Evolutionary conservation across 257 asterid genomes (phyloP).

Genomic region (Osmanthus fragrans): DNA sequence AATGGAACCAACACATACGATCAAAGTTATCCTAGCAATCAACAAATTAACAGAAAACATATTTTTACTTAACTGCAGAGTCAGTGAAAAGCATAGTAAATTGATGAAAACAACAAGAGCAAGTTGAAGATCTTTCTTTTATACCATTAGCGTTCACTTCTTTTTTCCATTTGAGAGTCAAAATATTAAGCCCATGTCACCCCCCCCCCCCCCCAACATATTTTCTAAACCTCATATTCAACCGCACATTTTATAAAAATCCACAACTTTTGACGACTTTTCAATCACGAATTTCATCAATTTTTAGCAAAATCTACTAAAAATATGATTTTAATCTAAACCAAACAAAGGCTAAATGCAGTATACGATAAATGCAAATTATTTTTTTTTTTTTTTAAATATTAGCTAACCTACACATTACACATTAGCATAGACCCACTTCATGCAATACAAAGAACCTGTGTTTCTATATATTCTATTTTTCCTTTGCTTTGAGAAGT

Average conservation of each 20-base stretch:
- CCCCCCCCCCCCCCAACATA: too few relatives aligned
- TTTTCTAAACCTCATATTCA: too few relatives aligned
- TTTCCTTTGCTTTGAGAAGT: not conserved
- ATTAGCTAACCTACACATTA: not conserved
- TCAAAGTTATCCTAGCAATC: not conserved
- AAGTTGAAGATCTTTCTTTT: not conserved
- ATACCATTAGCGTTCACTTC: not conserved
- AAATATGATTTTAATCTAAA: too few relatives aligned
- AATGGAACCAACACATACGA: slow-evolving; percentile 31
- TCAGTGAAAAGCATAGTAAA: not conserved
- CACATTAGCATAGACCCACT: not conserved
- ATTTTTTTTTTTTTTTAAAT: not conserved
- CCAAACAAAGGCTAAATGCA: too few relatives aligned
- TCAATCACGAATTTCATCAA: not conserved
- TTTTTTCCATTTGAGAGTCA: not conserved
- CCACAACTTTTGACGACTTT: too few relatives aligned
- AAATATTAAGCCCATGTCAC: not conserved
- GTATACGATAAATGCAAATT: not conserved
- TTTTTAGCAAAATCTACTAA: too few relatives aligned
- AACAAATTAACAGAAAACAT: not conserved
- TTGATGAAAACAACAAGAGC: not conserved
- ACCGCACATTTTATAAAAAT: too few relatives aligned
- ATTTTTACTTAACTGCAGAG: not conserved
- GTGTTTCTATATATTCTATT: not conserved
- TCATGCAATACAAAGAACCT: not conserved